Conservation (phyloP, 306 rosid species). For the Prunus armeniaca region DNA sequence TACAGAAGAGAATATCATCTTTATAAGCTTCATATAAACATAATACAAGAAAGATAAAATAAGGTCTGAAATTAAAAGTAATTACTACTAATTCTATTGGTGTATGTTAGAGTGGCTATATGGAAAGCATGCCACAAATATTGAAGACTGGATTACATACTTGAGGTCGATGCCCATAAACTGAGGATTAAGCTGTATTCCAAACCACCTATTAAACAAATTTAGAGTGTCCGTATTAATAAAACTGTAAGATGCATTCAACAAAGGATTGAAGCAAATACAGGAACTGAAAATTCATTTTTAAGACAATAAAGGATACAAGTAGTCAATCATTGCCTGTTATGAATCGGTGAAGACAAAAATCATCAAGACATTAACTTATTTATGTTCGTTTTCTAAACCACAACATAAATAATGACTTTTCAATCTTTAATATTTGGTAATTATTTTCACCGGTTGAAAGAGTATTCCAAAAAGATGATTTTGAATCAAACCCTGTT, state of each 20-base stretch:
- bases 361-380: background rate
- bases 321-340: background rate
- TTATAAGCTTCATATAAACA: constrained; percentile 8
- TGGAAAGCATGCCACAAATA: background rate
- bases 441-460: background rate
- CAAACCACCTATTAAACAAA: constrained; percentile 79
- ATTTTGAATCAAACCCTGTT: background rate
- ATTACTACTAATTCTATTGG: background rate
- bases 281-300: constrained; percentile 3
- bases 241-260: constrained; percentile 17
- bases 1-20: constrained; percentile 34
- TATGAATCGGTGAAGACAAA: background rate
- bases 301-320: background rate
- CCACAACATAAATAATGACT: background rate
- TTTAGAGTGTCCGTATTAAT: constrained; percentile 19
- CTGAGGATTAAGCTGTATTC: constrained; percentile 91
- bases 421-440: background rate
- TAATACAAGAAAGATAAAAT: background rate
- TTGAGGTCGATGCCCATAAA: constrained; percentile 92
- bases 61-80: background rate
- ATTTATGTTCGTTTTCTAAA: background rate
- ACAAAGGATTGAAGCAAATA: constrained; percentile 16
- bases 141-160: constrained; percentile 53
- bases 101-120: background rate
- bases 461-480: background rate